Evolutionary conservation across 2,329 filamentous ascomycete genomes (phyloP).

Genomic region (Xylariaceae sp.): DNA sequence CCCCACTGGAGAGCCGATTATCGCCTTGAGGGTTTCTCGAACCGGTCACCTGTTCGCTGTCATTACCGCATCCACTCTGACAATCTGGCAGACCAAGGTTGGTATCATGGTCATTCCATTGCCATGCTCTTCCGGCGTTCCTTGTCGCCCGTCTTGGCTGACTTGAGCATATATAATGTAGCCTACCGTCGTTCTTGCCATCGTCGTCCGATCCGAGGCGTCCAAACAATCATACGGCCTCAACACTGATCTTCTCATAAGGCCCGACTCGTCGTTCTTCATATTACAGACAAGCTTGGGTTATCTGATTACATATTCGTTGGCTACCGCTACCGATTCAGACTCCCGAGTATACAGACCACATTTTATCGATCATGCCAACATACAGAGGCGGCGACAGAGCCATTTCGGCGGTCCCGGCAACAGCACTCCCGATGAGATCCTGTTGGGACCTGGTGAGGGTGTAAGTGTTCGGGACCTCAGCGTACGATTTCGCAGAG

Average conservation of each 20-base stretch:
- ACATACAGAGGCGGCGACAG: slow-evolving; percentile 57
- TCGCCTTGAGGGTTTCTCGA: slow-evolving; percentile 71
- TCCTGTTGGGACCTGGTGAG: slow-evolving; percentile 73
- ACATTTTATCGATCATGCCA: slow-evolving; percentile 64
- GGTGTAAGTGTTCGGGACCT: slow-evolving; percentile 77
- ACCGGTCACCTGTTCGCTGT: slow-evolving; percentile 80
- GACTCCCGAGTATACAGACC: slow-evolving; percentile 80
- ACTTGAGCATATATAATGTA: slow-evolving; percentile 36
- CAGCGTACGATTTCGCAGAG: slow-evolving; percentile 90
- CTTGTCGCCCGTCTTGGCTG: slow-evolving; percentile 6
- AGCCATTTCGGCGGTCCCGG: slow-evolving; percentile 55
- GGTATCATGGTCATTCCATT: slow-evolving; percentile 21
- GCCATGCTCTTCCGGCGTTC: slow-evolving; percentile 11
- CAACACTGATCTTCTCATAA: slow-evolving; percentile 78
- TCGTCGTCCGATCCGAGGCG: slow-evolving; percentile 72
- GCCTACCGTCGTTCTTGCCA: slow-evolving; percentile 83
- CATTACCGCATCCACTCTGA: slow-evolving; percentile 77
- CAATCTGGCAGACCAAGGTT: slow-evolving; percentile 96
- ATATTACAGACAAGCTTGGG: slow-evolving; percentile 82
- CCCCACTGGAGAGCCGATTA: slow-evolving; percentile 55
- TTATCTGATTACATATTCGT: slow-evolving; percentile 89
- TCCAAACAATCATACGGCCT: slow-evolving; percentile 80
- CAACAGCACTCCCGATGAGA: slow-evolving; percentile 53
- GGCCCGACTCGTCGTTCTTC: slow-evolving; percentile 86
- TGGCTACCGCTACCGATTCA: slow-evolving; percentile 78